A percentile compares a stretch with the other conserved stretches of the same genome.
phyloP scores from a whole-genome alignment of 768 basidiomycete genomes.

The Cystofilobasidium bisporidii region DNA sequence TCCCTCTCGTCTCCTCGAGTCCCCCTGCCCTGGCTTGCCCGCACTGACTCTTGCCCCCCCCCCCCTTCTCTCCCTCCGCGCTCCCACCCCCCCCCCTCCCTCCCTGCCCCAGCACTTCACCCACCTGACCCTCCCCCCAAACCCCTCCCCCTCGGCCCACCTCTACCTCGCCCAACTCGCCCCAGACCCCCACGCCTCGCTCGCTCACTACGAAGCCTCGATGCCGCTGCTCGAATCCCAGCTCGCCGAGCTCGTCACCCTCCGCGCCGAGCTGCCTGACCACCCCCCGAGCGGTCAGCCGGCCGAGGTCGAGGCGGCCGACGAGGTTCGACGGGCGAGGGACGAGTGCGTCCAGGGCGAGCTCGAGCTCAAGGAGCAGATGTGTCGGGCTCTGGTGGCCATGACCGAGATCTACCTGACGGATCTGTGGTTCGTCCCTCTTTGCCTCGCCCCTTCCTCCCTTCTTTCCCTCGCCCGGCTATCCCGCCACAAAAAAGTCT shows the following conservation, averaged over 20 bases:
- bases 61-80: not conserved
- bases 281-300: no score
- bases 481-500: no score
- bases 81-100: no score
- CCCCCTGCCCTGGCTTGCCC: no score
- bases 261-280: conserved; percentile 5
- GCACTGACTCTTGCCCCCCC: not conserved
- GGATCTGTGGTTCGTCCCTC: conserved; percentile 26
- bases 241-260: conserved; percentile 3
- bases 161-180: conserved; percentile 29
- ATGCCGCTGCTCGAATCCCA: conserved; percentile 18
- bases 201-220: conserved; percentile 22
- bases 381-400: conserved; percentile 19
- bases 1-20: not conserved
- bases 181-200: conserved; percentile 13
- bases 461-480: not conserved
- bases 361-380: conserved; percentile 20
- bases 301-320: not conserved
- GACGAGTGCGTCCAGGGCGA: conserved; percentile 19
- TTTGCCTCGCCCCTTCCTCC: not conserved
- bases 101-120: conserved; percentile 16
- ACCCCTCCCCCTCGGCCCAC: conserved; percentile 9
- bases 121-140: conserved; percentile 1
- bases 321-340: not conserved
- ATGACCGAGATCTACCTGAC: conserved; percentile 30